Evolutionary conservation across 2,329 filamentous ascomycete species (phyloP).

Genomic region (Cladophialophora carrionii): DNA sequence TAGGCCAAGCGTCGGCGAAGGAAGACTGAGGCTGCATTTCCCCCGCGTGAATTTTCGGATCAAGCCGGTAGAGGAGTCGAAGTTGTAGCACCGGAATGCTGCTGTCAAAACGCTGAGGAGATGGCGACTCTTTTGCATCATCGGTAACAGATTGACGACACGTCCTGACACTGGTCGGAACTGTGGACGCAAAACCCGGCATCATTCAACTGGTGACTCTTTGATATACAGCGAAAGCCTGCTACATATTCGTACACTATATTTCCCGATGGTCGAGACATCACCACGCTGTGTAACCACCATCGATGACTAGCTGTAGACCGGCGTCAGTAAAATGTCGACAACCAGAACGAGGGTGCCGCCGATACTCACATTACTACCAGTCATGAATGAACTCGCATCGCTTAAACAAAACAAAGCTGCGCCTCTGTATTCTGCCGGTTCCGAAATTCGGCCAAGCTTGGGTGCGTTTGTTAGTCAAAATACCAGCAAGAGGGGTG

Average conservation of each 20-base stretch:
- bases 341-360: not conserved
- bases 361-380: slow-evolving; percentile 40
- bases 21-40: slow-evolving; percentile 60
- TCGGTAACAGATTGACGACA: not conserved
- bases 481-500: not conserved
- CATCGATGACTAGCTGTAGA: slow-evolving; percentile 50
- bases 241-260: not conserved
- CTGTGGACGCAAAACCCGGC: not conserved
- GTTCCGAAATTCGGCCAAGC: slow-evolving; percentile 63
- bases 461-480: not conserved
- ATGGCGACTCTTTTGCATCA: not conserved
- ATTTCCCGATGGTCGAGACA: not conserved
- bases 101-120: not conserved
- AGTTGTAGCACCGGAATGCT: slow-evolving; percentile 2
- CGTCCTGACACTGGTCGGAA: not conserved
- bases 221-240: not conserved
- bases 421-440: slow-evolving; percentile 68
- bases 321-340: not conserved
- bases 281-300: slow-evolving; percentile 36
- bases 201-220: not conserved
- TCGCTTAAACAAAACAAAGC: slow-evolving; percentile 54
- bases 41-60: slow-evolving; percentile 53
- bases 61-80: slow-evolving; percentile 16
- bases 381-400: slow-evolving; percentile 60
- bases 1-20: slow-evolving; percentile 45